Conservation (phyloP, 164 flowering plant genomes). For the Houttuynia cordata region DNA sequence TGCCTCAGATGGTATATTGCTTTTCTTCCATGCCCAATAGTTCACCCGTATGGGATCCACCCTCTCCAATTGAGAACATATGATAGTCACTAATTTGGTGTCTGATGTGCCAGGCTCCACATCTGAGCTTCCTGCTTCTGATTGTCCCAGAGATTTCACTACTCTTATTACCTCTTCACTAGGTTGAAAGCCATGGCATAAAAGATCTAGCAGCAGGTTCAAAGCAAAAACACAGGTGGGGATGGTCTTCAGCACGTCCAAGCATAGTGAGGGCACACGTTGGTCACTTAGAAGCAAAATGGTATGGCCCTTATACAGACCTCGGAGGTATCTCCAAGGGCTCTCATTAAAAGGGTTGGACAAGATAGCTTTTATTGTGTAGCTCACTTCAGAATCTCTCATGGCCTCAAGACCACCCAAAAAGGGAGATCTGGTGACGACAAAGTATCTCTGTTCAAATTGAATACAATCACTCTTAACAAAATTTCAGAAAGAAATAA, state of each 20-base stretch:
- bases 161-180: conserved; percentile 39
- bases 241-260: conserved; percentile 41
- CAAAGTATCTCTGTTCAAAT: conserved; percentile 69
- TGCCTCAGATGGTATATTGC: conserved; percentile 26
- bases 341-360: conserved; percentile 81
- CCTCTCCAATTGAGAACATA: conserved; percentile 52
- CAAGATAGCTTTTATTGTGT: conserved; percentile 54
- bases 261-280: conserved; percentile 38
- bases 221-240: conserved; percentile 47
- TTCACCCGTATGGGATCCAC: conserved; percentile 63
- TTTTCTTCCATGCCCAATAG: conserved; percentile 90
- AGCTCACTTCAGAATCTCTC: conserved; percentile 71
- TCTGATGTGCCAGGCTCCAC: conserved; percentile 9
- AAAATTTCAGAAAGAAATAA: background rate
- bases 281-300: conserved; percentile 33
- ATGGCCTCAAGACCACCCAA: conserved; percentile 66
- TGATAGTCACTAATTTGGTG: conserved; percentile 25
- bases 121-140: conserved; percentile 13
- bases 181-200: conserved; percentile 54
- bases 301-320: conserved; percentile 55
- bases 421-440: conserved; percentile 67
- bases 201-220: conserved; percentile 69
- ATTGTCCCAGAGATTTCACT: conserved; percentile 22
- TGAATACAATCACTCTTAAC: background rate
- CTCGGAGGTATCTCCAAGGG: conserved; percentile 91